Evolutionary conservation across 148 eudicot species (phyloP), one percentile per base, ranked within the genome.

Genomic region (Vaccinium macrocarpon): DNA sequence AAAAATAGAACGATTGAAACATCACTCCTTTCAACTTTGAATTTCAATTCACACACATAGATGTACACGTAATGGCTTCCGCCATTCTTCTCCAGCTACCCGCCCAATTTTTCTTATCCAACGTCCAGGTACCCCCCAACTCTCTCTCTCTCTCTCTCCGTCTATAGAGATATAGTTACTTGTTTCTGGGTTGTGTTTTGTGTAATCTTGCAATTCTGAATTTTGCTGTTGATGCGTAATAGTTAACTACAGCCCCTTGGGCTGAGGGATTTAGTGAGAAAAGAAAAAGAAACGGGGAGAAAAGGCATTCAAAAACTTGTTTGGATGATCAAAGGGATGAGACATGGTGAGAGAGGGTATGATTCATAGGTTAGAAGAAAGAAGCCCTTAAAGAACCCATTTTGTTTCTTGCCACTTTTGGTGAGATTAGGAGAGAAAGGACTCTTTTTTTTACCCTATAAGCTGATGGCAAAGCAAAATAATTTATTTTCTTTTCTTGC

Each of bases 21-120:
- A 53, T 27, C 62, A 52, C n/a, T 25, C 81, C 23, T 53, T 25
- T 29, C 81, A 15, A 23, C 27, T 78, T 27, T 78, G 64, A 52
- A 53, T 78, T 78, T n/a, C 59, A 77, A 80, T 80, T 57, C 29
- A 19, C 16, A 18, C 49, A 49, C 35, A 9, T 68, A 66, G 12
- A 15, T 14, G 23, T 82, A 18, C n/a, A 42, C 11, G 52, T 84
- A 79, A 93, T 93, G 95, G 91, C 89, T 81, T 86, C 87, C 64
- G 88, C 81, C 52, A 46, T 86, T 78, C 84, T 87, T 81, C 81
- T 90, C 75, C 88, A 84, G 76, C 88, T 87, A 66, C 82, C 89
- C 74, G 66, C 82, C 75, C 88, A 74, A 50, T 84, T 81, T 81
- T 85, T 89, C 88, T 77, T 85, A 80, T 81, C 81, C 81, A 76